Percentiles rank a stretch among this genome's conserved stretches.
Evolutionary conservation across 2,329 filamentous ascomycete genomes (phyloP).

Genomic region (Alternaria dauci): DNA sequence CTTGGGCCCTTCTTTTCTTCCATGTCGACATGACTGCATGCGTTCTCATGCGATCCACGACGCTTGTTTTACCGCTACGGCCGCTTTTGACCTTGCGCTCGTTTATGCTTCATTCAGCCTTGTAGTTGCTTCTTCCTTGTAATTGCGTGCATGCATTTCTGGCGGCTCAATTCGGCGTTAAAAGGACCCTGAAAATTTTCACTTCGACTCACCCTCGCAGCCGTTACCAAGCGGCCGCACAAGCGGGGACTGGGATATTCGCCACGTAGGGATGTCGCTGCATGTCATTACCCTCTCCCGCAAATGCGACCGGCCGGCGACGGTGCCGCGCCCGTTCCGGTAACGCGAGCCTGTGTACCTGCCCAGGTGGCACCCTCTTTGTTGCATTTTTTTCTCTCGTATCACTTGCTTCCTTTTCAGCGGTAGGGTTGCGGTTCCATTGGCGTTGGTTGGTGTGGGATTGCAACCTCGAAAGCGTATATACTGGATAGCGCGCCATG

Average conservation of each 20-base stretch:
- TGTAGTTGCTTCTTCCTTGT: not conserved
- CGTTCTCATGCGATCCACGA: slow-evolving; percentile 7
- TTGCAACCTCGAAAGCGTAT: not conserved
- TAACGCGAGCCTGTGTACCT: slow-evolving; percentile 1
- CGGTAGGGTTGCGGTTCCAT: slow-evolving; percentile 12
- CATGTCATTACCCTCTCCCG: slow-evolving; percentile 7
- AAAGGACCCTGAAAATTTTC: slow-evolving; percentile 21
- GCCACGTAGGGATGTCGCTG: slow-evolving; percentile 33
- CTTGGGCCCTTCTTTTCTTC: slow-evolving; percentile 11
- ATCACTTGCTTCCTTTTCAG: slow-evolving; percentile 13
- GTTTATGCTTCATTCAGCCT: not conserved
- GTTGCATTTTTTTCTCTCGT: slow-evolving; percentile 8
- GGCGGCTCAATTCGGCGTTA: not conserved
- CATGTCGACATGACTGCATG: slow-evolving; percentile 13
- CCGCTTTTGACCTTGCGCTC: not conserved
- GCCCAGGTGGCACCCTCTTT: slow-evolving; percentile 12
- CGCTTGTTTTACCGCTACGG: slow-evolving; percentile 8
- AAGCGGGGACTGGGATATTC: slow-evolving; percentile 36
- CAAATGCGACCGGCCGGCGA: slow-evolving; percentile 4
- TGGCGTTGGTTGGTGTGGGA: slow-evolving; percentile 13
- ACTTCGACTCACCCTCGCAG: slow-evolving; percentile 23
- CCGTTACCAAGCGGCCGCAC: slow-evolving; percentile 6
- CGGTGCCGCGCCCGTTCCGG: slow-evolving; percentile 1
- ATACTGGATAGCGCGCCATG: slow-evolving; percentile 4
- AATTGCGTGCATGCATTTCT: slow-evolving; percentile 9